These are phyloP conservation scores for Talaromyces thailandensis DNA, from an alignment of 495 filamentous ascomycete species.

Conservation along the genomic window DNA sequence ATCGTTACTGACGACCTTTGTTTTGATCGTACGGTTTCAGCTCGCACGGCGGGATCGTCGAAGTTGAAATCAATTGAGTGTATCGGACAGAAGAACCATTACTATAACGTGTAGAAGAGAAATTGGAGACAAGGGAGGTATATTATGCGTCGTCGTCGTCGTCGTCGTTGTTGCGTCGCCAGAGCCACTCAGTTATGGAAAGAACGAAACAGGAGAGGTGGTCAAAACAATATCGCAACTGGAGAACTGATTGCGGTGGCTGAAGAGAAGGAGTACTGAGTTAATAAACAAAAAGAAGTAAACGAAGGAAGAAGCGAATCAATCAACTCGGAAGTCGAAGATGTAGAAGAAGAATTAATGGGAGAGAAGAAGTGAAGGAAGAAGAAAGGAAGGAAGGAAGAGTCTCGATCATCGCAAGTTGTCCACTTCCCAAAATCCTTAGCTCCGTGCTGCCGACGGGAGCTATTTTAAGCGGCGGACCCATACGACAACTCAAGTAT, in stretches of 20 bases:
- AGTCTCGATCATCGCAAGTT: conserved; percentile 8
- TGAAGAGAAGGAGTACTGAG: background rate
- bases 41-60: background rate
- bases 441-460: too few relatives aligned
- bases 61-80: background rate
- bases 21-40: background rate
- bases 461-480: conserved; percentile 6
- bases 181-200: background rate
- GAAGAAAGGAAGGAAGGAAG: background rate
- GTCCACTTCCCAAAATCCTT: conserved; percentile 4
- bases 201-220: background rate
- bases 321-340: background rate
- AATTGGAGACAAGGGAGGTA: background rate
- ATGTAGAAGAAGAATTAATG: background rate
- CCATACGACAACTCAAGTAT: too few relatives aligned
- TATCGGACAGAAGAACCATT: background rate
- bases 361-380: background rate
- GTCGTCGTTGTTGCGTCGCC: background rate
- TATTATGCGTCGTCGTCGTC: background rate
- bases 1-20: background rate
- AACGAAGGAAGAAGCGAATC: background rate
- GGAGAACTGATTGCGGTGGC: background rate
- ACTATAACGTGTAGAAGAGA: background rate
- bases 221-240: background rate
- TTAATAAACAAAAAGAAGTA: background rate